phyloP scores from a whole-genome alignment of 2,329 filamentous ascomycete species.

The Coniella lustricola region DNA sequence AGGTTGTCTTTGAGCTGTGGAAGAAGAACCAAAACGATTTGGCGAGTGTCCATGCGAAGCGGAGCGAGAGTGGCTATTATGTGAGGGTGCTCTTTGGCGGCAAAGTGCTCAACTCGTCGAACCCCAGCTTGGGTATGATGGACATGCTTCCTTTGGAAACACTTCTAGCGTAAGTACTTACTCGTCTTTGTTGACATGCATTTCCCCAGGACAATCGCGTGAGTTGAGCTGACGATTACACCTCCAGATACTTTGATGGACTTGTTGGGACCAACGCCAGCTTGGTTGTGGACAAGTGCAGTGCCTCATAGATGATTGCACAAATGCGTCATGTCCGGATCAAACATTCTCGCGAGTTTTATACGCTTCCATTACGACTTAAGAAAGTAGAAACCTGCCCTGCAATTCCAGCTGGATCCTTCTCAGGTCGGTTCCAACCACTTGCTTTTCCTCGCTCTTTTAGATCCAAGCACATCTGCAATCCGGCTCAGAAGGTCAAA shows the following conservation, averaged over 20 bases:
- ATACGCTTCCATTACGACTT: too few relatives aligned
- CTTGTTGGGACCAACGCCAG: conserved; percentile 50
- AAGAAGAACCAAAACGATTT: conserved; percentile 28
- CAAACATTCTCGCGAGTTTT: too few relatives aligned
- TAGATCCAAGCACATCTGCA: too few relatives aligned
- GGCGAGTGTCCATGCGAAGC: conserved; percentile 11
- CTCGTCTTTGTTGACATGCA: too few relatives aligned
- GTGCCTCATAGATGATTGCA: not conserved
- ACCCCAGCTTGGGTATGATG: conserved; percentile 55
- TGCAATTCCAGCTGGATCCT: too few relatives aligned
- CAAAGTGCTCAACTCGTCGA: conserved; percentile 56
- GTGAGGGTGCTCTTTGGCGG: conserved; percentile 65
- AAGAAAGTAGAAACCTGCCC: too few relatives aligned
- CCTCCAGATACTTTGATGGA: conserved; percentile 54
- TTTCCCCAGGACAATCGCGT: too few relatives aligned
- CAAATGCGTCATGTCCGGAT: not conserved
- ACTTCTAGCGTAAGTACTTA: conserved; percentile 37
- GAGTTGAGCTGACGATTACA: not conserved
- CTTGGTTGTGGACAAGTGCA: conserved; percentile 26
- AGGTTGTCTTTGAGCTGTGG: conserved; percentile 72
- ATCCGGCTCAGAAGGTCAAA: too few relatives aligned
- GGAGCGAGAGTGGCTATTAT: conserved; percentile 33
- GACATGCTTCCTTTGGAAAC: conserved; percentile 62
- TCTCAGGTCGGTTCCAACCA: not conserved
- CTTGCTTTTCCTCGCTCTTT: too few relatives aligned